Percentiles rank a stretch among this genome's conserved stretches.
These are phyloP conservation scores for Lachnellula arida DNA, from an alignment of 2,329 filamentous ascomycete species.

Conservation along the genomic window DNA sequence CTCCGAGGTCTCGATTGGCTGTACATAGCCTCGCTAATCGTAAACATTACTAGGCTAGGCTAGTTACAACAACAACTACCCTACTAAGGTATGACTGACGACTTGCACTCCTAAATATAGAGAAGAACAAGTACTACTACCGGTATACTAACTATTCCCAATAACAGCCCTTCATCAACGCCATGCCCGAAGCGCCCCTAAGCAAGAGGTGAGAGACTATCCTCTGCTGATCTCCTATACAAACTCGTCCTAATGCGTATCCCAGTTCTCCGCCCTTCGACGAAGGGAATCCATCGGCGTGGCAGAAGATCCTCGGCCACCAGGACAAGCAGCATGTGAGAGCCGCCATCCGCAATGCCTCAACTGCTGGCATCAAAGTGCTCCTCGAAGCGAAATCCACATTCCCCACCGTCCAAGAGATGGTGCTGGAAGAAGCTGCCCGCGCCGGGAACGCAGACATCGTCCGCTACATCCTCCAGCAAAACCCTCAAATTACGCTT, in stretches of 20 bases:
- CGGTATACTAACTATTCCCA: not conserved
- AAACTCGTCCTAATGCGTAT: not conserved
- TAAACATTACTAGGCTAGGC: too few relatives aligned
- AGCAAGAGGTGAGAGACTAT: not conserved
- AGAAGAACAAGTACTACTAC: too few relatives aligned
- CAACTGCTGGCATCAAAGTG: not conserved
- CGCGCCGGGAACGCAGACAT: not conserved
- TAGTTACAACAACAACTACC: too few relatives aligned
- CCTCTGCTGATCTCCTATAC: not conserved
- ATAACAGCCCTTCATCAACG: not conserved
- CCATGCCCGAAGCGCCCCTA: not conserved
- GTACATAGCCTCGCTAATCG: too few relatives aligned
- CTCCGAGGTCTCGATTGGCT: too few relatives aligned
- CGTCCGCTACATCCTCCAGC: not conserved
- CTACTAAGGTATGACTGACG: too few relatives aligned
- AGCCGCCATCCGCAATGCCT: not conserved
- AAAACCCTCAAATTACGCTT: not conserved
- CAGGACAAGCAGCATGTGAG: not conserved
- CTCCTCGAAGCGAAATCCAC: not conserved
- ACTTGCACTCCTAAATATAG: too few relatives aligned
- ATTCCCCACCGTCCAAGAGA: not conserved
- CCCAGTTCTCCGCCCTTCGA: not conserved
- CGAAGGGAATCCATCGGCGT: not conserved
- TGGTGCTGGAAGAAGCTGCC: not conserved
- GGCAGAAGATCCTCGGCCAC: not conserved